Percentiles rank a stretch among this genome's conserved stretches.
These are phyloP conservation scores for Oxyria digyna DNA, from an alignment of 148 eudicot genomes.

Conservation along the genomic window DNA sequence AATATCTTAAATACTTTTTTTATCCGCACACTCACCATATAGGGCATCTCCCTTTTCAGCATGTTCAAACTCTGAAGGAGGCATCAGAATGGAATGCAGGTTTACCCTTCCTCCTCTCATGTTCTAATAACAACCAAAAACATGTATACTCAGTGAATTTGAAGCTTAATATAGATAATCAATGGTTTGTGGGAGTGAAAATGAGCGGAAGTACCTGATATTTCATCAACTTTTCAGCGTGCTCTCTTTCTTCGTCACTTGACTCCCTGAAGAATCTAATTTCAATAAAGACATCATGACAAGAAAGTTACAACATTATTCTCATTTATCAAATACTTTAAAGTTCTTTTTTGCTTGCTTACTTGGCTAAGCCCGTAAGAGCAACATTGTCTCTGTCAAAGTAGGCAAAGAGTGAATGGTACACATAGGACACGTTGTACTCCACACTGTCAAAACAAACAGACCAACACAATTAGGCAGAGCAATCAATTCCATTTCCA, in stretches of 20 bases:
- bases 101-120: conserved; percentile 78
- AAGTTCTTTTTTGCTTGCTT: conserved; percentile 14
- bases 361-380: conserved; percentile 82
- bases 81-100: conserved; percentile 36
- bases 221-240: conserved; percentile 80
- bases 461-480: not conserved
- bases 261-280: conserved; percentile 74
- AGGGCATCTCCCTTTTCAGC: conserved; percentile 79
- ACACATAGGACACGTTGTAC: conserved; percentile 77
- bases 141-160: not conserved
- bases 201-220: conserved; percentile 43
- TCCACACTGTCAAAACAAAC: conserved; percentile 55
- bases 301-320: not conserved
- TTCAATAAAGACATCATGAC: not conserved
- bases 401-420: conserved; percentile 72
- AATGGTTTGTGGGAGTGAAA: not conserved
- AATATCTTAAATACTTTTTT: too few species aligned
- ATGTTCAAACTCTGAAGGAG: conserved; percentile 60
- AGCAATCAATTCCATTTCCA: not conserved
- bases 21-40: conserved; percentile 46
- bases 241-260: conserved; percentile 80
- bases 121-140: conserved; percentile 35
- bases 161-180: not conserved
- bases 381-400: conserved; percentile 86
- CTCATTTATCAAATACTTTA: not conserved